Percentiles rank a stretch among this genome's conserved stretches.
Evolutionary conservation across 2,329 filamentous ascomycete species (phyloP).

Genomic region (Macrophomina tecta): DNA sequence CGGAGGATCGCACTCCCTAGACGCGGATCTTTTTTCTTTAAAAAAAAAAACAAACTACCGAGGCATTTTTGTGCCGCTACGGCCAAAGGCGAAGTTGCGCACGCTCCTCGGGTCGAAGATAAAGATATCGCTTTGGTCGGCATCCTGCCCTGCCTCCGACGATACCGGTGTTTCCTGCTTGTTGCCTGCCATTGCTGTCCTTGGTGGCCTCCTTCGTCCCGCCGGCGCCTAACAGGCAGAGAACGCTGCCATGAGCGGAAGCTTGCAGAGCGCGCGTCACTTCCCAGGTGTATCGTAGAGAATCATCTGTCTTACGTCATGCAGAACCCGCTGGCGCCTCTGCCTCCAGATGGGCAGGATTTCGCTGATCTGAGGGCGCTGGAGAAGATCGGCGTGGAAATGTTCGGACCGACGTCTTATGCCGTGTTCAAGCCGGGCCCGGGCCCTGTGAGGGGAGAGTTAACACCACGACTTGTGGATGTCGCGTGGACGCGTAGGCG

Average conservation of each 20-base stretch:
- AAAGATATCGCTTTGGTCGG: neutral
- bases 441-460: conserved; percentile 40
- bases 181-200: too few species aligned
- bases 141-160: too few species aligned
- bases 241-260: too few species aligned
- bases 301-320: neutral
- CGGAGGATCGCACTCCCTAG: conserved; percentile 4
- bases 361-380: conserved; percentile 50
- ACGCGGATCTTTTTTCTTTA: neutral
- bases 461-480: conserved; percentile 57
- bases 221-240: too few species aligned
- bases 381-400: conserved; percentile 48
- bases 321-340: neutral
- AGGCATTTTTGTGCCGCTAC: neutral
- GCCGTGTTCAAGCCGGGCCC: neutral
- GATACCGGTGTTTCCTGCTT: too few species aligned
- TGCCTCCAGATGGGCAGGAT: neutral
- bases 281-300: too few species aligned
- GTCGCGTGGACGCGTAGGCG: conserved; percentile 63
- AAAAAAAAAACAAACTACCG: neutral
- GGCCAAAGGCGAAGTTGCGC: neutral
- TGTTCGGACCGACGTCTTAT: conserved; percentile 41
- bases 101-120: neutral
- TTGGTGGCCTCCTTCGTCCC: too few species aligned
- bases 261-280: too few species aligned